These are phyloP conservation scores for Diaporthe sp. DNA, from an alignment of 2,329 filamentous ascomycete genomes.

Conservation along the genomic window DNA sequence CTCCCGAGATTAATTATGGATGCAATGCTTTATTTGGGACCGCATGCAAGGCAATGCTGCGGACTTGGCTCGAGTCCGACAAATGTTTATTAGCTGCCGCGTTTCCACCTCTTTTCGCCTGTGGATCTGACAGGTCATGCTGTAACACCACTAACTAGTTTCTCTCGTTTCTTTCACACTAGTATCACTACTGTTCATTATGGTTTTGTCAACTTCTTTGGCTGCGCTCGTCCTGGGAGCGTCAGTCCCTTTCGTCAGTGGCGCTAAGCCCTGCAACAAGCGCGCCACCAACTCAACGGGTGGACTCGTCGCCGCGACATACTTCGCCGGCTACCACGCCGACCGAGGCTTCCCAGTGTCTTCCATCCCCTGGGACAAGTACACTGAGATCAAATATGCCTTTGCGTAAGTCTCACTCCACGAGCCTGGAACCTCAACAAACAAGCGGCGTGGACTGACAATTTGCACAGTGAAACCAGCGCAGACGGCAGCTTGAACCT, in stretches of 20 bases:
- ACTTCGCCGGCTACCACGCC: slow-evolving; percentile 44
- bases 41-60: background rate
- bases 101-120: background rate
- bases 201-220: slow-evolving; percentile 14
- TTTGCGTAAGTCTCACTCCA: slow-evolving; percentile 33
- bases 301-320: slow-evolving; percentile 27
- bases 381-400: slow-evolving; percentile 42
- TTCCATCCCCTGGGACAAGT: slow-evolving; percentile 41
- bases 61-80: background rate
- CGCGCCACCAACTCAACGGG: background rate
- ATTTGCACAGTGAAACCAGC: slow-evolving; percentile 30
- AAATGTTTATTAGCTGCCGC: slow-evolving; percentile 2
- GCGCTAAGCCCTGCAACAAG: background rate
- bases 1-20: slow-evolving; percentile 27
- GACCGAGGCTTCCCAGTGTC: slow-evolving; percentile 38
- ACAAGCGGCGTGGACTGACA: background rate
- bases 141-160: slow-evolving; percentile 20
- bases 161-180: slow-evolving; percentile 19
- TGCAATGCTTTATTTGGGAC: slow-evolving; percentile 25
- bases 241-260: slow-evolving; percentile 7
- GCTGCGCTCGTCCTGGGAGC: slow-evolving; percentile 12
- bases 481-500: slow-evolving; percentile 35
- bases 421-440: background rate
- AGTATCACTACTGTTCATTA: background rate
- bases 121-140: background rate